These are phyloP conservation scores for Tympanopsis confertula DNA, from an alignment of 2,329 filamentous ascomycete genomes.

Conservation along the genomic window DNA sequence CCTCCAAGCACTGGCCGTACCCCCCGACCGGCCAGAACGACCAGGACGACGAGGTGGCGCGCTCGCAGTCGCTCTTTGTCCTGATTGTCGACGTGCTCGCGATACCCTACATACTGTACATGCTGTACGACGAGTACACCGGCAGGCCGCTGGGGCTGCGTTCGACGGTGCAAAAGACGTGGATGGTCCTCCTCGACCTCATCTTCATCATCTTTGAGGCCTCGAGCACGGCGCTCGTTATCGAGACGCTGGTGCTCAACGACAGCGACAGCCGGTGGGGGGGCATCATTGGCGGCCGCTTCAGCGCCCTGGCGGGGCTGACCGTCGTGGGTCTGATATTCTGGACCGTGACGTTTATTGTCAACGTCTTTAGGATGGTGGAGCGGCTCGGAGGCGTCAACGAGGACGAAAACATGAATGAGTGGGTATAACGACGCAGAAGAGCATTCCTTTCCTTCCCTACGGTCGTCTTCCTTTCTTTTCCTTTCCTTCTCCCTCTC, in stretches of 20 bases:
- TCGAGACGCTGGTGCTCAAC: constrained; percentile 64
- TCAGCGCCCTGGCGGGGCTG: constrained; percentile 62
- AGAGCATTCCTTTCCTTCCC: too few relatives aligned
- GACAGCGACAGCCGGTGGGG: constrained; percentile 21
- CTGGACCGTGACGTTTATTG: constrained; percentile 83
- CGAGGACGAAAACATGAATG: constrained; percentile 16
- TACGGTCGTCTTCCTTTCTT: background rate
- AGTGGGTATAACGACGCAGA: constrained; percentile 3
- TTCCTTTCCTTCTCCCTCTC: background rate
- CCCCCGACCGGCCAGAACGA: too few relatives aligned
- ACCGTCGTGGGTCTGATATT: constrained; percentile 71
- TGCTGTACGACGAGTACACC: constrained; percentile 93
- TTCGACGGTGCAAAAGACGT: constrained; percentile 72
- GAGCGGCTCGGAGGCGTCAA: constrained; percentile 47
- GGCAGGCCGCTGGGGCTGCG: constrained; percentile 84
- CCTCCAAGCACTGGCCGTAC: constrained; percentile 32
- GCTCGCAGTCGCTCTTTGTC: constrained; percentile 74
- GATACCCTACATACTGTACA: constrained; percentile 81
- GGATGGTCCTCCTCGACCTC: constrained; percentile 80
- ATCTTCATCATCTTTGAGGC: constrained; percentile 97
- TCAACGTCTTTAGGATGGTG: constrained; percentile 67
- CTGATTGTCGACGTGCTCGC: constrained; percentile 82
- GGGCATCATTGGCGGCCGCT: constrained; percentile 45
- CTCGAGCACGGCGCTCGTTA: constrained; percentile 80
- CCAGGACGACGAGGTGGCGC: too few relatives aligned